phyloP scores from a whole-genome alignment of 257 asterid genomes.

The Solanum dulcamara region DNA sequence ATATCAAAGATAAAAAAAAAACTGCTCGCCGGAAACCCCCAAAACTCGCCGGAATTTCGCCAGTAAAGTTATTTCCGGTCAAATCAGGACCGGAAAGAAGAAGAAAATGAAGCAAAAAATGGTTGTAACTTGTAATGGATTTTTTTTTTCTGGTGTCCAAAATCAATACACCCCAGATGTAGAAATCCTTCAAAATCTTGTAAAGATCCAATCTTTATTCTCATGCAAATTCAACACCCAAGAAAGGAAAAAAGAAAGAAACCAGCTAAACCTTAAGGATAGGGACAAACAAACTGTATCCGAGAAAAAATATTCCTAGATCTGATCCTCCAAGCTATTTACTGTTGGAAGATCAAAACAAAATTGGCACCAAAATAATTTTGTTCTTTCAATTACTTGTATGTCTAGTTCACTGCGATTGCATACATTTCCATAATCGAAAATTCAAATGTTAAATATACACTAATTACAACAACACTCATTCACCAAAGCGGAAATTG shows the following conservation, averaged over 20 bases:
- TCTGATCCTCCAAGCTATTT: no score
- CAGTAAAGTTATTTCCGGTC: slow-evolving; percentile 85
- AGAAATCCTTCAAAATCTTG: slow-evolving; percentile 2
- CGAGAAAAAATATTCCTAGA: no score
- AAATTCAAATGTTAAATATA: background rate
- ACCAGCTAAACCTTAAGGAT: background rate
- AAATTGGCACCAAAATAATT: background rate
- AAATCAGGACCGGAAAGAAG: slow-evolving; percentile 55
- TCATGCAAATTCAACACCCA: background rate
- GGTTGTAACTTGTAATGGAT: slow-evolving; percentile 32
- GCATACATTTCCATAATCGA: background rate
- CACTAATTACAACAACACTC: background rate
- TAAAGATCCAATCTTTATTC: background rate
- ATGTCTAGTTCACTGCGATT: background rate
- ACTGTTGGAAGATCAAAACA: no score
- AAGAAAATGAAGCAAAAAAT: slow-evolving; percentile 29
- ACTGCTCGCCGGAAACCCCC: slow-evolving; percentile 59
- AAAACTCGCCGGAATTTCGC: slow-evolving; percentile 59
- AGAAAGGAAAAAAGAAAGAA: background rate
- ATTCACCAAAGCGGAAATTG: background rate
- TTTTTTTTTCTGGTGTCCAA: slow-evolving; percentile 31
- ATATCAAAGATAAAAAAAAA: no score
- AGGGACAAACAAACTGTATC: background rate
- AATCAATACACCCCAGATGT: slow-evolving; percentile 34
- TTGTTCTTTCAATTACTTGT: background rate